Conservation (phyloP, 1,139 yeast genomes). For the Chernovozyma sophiae-reginae region DNA sequence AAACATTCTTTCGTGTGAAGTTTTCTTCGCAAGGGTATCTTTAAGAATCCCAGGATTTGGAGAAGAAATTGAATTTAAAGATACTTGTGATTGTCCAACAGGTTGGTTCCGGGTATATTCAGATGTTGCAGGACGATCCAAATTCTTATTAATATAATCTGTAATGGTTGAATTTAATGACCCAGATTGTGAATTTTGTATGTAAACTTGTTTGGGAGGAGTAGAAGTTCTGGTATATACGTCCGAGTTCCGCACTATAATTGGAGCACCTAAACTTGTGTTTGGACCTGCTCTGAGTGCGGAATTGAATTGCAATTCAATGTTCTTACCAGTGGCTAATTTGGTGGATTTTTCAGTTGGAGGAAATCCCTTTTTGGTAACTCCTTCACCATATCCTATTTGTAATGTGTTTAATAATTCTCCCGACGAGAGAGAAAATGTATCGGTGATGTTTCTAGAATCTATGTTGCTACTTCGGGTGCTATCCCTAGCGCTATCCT, state of each 20-base stretch:
- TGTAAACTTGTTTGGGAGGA: conserved; percentile 1
- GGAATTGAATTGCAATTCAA: not conserved
- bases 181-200: not conserved
- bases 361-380: not conserved
- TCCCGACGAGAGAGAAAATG: conserved; percentile 32
- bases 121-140: conserved; percentile 3
- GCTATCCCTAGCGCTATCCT: not conserved
- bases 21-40: conserved; percentile 9
- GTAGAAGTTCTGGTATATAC: conserved; percentile 1
- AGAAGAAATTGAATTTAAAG: conserved; percentile 2
- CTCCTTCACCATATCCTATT: conserved; percentile 2
- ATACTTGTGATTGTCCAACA: conserved; percentile 1
- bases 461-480: not conserved
- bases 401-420: conserved; percentile 32
- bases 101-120: conserved; percentile 5
- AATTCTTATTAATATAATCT: conserved; percentile 3
- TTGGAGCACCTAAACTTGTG: not conserved
- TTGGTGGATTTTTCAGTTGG: not conserved
- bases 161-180: conserved; percentile 1
- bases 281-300: not conserved
- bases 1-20: conserved; percentile 12
- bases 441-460: conserved; percentile 11
- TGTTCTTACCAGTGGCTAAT: too few relatives aligned
- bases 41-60: conserved; percentile 7
- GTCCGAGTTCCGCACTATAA: not conserved